Evolutionary conservation across 2,329 filamentous ascomycete species (phyloP).

Genomic region (Fusarium nelsonii): DNA sequence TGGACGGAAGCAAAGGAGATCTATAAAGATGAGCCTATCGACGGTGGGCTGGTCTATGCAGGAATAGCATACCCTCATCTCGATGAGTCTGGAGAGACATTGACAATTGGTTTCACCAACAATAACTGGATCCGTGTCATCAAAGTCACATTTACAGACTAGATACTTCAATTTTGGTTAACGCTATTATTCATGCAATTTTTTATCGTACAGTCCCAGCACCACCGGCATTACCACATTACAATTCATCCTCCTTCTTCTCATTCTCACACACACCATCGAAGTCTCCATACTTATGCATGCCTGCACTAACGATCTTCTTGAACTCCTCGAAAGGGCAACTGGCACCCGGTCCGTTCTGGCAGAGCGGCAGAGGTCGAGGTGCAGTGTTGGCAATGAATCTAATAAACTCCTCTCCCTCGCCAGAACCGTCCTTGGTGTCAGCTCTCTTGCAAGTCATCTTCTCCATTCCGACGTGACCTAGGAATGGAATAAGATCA

Average conservation of each 20-base stretch:
- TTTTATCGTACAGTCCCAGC: neutral
- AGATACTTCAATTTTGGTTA: fast-evolving
- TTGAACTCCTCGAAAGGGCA: conserved; percentile 41
- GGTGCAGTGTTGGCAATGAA: conserved; percentile 45
- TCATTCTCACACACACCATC: conserved; percentile 40
- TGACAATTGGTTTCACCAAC: conserved; percentile 57
- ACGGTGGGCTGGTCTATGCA: conserved; percentile 51
- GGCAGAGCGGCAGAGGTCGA: conserved; percentile 38
- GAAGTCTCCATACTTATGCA: conserved; percentile 43
- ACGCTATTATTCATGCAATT: neutral
- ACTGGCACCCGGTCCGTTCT: conserved; percentile 39
- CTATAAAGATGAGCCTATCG: conserved; percentile 51
- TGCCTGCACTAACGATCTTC: conserved; percentile 33
- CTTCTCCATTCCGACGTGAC: conserved; percentile 45
- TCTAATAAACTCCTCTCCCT: conserved; percentile 38
- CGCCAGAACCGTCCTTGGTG: neutral
- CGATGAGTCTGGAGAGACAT: conserved; percentile 52
- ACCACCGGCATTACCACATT: neutral
- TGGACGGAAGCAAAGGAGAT: conserved; percentile 53
- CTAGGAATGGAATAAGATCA: conserved; percentile 41
- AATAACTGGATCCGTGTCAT: conserved; percentile 56
- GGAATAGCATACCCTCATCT: conserved; percentile 56
- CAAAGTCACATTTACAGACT: conserved; percentile 35
- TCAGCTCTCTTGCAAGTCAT: conserved; percentile 35
- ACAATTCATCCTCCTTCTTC: conserved; percentile 35